Evolutionary conservation across 306 rosid genomes (phyloP).

Genomic region (Lathyrus oleraceus): DNA sequence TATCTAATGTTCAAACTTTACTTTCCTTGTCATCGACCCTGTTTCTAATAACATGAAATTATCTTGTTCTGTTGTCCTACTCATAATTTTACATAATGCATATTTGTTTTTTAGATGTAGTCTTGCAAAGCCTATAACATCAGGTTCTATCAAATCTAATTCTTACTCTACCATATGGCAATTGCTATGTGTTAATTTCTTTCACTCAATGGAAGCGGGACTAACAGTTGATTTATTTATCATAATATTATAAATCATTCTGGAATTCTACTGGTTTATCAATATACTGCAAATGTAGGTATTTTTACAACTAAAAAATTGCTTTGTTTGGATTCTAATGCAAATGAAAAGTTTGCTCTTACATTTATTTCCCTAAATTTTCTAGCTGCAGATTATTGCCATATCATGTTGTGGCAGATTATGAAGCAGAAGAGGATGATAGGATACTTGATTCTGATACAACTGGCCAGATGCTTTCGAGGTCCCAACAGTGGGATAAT

Average conservation of each 20-base stretch:
- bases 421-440: constrained; percentile 98
- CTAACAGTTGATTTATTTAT: constrained; percentile 18
- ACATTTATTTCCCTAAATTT: constrained; percentile 29
- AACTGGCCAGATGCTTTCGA: constrained; percentile 85
- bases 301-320: neutral
- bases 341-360: constrained; percentile 11
- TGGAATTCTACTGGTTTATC: constrained; percentile 3
- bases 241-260: constrained; percentile 9
- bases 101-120: constrained; percentile 1
- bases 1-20: constrained; percentile 6
- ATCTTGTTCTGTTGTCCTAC: neutral
- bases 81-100: neutral
- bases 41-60: constrained; percentile 2
- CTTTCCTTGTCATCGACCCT: constrained; percentile 24
- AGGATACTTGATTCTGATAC: constrained; percentile 95
- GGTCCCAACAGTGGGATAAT: constrained; percentile 98
- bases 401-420: constrained; percentile 97
- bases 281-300: neutral
- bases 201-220: neutral
- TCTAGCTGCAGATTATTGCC: constrained; percentile 68
- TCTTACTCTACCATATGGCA: constrained; percentile 17
- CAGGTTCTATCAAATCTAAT: constrained; percentile 9
- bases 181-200: constrained; percentile 14
- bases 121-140: constrained; percentile 14
- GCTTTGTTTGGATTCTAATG: neutral